Conservation (phyloP, 345 rosid species). For the Brassica nigra region DNA sequence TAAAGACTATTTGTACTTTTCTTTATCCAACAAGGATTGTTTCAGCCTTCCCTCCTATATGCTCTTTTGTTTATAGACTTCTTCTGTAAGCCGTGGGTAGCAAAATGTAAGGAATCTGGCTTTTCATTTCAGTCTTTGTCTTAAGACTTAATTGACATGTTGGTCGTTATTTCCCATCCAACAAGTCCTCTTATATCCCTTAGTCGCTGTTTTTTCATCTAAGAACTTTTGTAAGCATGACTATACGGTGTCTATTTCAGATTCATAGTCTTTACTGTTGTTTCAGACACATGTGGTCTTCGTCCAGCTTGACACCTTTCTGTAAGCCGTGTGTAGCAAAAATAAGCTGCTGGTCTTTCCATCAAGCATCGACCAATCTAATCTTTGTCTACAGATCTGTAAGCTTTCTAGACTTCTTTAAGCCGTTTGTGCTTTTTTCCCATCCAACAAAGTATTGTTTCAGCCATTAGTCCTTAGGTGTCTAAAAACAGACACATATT, state of each 20-base stretch:
- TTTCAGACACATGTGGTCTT: background rate
- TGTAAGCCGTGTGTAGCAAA: background rate
- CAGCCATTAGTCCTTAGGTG: background rate
- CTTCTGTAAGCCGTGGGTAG: background rate
- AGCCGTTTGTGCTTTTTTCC: no score
- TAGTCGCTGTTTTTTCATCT: background rate
- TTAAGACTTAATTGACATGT: background rate
- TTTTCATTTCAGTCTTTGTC: background rate
- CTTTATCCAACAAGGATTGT: background rate
- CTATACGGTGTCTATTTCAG: background rate
- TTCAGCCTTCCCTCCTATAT: background rate
- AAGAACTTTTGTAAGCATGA: background rate
- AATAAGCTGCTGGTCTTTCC: no score
- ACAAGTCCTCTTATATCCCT: background rate
- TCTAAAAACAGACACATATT: background rate
- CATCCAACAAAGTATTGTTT: background rate
- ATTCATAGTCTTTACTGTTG: background rate
- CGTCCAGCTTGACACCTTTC: background rate
- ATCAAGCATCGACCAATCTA: no score
- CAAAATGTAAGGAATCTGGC: background rate
- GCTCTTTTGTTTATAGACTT: background rate
- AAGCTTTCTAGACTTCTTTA: no score
- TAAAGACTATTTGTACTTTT: background rate
- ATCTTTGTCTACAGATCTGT: no score
- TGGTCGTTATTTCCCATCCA: background rate